Evolutionary conservation across 139 green algal genomes (phyloP).

Genomic region (Chlorella sorokiniana): DNA sequence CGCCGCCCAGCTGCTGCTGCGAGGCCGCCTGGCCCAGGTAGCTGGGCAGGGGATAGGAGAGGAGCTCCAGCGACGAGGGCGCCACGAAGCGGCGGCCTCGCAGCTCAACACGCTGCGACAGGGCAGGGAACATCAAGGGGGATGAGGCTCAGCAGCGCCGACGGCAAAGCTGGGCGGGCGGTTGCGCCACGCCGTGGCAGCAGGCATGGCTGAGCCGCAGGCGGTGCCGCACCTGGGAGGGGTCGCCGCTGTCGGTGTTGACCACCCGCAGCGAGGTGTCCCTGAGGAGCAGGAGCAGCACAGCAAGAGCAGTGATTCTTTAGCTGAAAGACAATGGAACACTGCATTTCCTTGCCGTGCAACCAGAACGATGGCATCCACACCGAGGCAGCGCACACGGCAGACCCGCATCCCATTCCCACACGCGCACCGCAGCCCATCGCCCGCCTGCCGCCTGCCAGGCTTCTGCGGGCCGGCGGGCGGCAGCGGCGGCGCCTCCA

Average conservation of each 20-base stretch:
- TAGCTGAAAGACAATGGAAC: not conserved
- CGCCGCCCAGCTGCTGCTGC: conserved; percentile 7
- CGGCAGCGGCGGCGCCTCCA: not conserved
- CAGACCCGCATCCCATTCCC: no score
- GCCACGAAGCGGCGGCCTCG: conserved; percentile 28
- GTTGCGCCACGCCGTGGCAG: no score
- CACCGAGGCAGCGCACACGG: no score
- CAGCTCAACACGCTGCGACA: not conserved
- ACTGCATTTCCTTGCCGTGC: no score
- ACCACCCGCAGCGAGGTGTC: not conserved
- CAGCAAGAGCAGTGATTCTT: not conserved
- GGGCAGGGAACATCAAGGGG: not conserved
- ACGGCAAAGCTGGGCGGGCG: no score
- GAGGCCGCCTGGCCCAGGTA: not conserved
- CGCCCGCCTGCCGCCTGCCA: not conserved
- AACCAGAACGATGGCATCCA: no score
- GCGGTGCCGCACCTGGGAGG: not conserved
- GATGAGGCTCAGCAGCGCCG: not conserved
- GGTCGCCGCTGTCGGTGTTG: conserved; percentile 4
- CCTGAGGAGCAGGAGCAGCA: not conserved
- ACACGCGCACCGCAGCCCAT: not conserved
- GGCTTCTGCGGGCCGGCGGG: not conserved
- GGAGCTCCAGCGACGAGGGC: conserved; percentile 61
- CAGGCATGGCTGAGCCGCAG: no score
- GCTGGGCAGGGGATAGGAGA: conserved; percentile 58